phyloP scores from a whole-genome alignment of 2,329 filamentous ascomycete species.

The Trematosphaeria pertusa region DNA sequence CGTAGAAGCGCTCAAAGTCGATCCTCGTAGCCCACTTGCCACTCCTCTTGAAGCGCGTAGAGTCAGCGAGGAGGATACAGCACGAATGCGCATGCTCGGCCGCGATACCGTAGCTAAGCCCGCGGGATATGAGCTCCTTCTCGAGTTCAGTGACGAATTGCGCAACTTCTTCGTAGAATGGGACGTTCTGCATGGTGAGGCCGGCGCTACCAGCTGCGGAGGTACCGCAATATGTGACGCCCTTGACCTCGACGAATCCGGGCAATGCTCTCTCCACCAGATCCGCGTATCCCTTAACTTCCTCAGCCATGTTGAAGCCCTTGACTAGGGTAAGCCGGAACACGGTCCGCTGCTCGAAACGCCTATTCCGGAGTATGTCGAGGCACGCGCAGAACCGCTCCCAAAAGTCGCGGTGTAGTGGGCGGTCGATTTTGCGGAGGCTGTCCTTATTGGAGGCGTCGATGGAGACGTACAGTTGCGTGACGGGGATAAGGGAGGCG shows the following conservation, averaged over 20 bases:
- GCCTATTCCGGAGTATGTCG: conserved; percentile 83
- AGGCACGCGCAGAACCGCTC: conserved; percentile 91
- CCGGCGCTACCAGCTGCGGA: conserved; percentile 83
- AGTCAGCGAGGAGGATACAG: conserved; percentile 83
- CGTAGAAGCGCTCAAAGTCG: conserved; percentile 88
- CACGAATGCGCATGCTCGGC: conserved; percentile 96
- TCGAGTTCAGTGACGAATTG: conserved; percentile 82
- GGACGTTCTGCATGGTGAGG: conserved; percentile 95
- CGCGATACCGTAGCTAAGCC: conserved; percentile 85
- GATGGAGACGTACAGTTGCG: conserved; percentile 95
- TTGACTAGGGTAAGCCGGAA: conserved; percentile 96
- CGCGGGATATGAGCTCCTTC: conserved; percentile 69
- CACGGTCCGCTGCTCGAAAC: conserved; percentile 87
- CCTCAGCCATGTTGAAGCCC: conserved; percentile 96
- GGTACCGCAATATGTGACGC: conserved; percentile 95
- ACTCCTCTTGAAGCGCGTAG: conserved; percentile 73
- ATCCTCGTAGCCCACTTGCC: conserved; percentile 92
- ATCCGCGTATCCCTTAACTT: conserved; percentile 87
- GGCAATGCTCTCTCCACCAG: conserved; percentile 86
- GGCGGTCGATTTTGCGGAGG: conserved; percentile 86
- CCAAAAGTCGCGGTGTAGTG: conserved; percentile 96
- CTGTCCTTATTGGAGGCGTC: conserved; percentile 91
- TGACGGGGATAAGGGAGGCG: conserved; percentile 80
- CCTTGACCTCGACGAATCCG: conserved; percentile 94
- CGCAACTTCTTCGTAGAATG: conserved; percentile 89